These are phyloP conservation scores for Mycena olivaceomarginata DNA, from an alignment of 768 basidiomycete genomes.

Conservation along the genomic window DNA sequence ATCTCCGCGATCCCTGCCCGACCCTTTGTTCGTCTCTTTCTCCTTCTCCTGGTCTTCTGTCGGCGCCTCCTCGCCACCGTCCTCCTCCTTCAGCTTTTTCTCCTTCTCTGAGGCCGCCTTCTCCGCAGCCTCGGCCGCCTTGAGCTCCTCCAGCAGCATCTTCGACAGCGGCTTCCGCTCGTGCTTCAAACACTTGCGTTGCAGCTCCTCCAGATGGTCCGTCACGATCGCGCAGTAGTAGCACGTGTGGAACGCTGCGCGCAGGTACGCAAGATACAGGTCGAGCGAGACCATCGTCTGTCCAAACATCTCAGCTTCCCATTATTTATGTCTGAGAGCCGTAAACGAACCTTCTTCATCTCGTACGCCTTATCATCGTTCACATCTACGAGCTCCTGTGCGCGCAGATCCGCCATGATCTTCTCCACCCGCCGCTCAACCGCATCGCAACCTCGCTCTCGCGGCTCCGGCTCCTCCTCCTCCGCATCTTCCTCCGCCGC, in stretches of 20 bases:
- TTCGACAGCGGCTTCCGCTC: conserved; percentile 85
- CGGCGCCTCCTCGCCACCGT: conserved; percentile 55
- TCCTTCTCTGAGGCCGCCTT: conserved; percentile 68
- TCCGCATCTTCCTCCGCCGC: conserved; percentile 68
- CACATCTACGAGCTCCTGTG: conserved; percentile 75
- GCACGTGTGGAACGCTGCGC: conserved; percentile 94
- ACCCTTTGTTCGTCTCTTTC: conserved; percentile 51
- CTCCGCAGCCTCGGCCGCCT: conserved; percentile 71
- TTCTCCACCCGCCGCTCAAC: conserved; percentile 90
- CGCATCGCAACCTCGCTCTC: conserved; percentile 82
- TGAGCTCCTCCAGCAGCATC: conserved; percentile 75
- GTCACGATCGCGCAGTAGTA: conserved; percentile 97
- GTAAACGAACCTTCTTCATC: conserved; percentile 78
- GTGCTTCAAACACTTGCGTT: conserved; percentile 96
- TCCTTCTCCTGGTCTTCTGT: conserved; percentile 63
- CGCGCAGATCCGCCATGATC: conserved; percentile 81
- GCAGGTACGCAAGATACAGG: conserved; percentile 94
- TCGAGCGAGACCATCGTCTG: conserved; percentile 91
- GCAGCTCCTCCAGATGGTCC: conserved; percentile 96
- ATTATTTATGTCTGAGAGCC: conserved; percentile 44
- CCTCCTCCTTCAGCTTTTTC: conserved; percentile 67
- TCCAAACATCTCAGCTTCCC: conserved; percentile 31
- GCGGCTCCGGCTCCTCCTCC: conserved; percentile 74
- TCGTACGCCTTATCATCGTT: conserved; percentile 81
- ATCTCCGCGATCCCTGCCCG: conserved; percentile 47